These are phyloP conservation scores for Bidens hawaiensis DNA, from an alignment of 140 eudicot species.

Conservation along the genomic window DNA sequence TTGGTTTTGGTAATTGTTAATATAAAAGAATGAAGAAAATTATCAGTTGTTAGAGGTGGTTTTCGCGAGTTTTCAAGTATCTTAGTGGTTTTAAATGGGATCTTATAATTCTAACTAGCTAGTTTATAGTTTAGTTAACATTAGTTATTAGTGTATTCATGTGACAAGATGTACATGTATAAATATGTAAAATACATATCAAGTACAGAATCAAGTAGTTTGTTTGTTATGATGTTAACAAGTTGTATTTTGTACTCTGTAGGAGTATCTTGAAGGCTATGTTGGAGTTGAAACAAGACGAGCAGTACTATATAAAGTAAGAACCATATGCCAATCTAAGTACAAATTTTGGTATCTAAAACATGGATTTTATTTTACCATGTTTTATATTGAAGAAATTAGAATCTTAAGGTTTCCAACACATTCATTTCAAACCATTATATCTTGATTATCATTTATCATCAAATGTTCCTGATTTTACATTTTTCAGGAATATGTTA, in stretches of 20 bases:
- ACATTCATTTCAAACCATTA: background rate
- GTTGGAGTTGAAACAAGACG: constrained; percentile 71
- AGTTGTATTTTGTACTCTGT: constrained; percentile 18
- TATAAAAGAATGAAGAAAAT: too few relatives aligned
- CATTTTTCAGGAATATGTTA: constrained; percentile 75
- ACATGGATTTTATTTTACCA: constrained; percentile 6
- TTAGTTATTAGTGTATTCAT: too few relatives aligned
- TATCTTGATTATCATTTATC: background rate
- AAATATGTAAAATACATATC: too few relatives aligned
- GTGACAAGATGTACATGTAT: too few relatives aligned
- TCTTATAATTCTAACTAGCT: too few relatives aligned
- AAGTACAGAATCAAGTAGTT: too few relatives aligned
- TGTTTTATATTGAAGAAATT: background rate
- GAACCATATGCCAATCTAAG: constrained; percentile 12
- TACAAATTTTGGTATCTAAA: constrained; percentile 7
- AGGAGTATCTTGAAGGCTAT: constrained; percentile 87
- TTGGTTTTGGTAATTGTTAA: too few relatives aligned
- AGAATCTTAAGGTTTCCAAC: constrained; percentile 2
- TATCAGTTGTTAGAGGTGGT: too few relatives aligned
- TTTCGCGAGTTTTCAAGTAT: too few relatives aligned
- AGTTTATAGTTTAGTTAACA: too few relatives aligned
- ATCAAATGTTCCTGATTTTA: constrained; percentile 1
- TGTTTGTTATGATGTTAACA: constrained; percentile 7
- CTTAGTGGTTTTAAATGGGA: too few relatives aligned
- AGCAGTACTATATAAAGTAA: constrained; percentile 69